Percentiles rank a stretch among this genome's conserved stretches.
Conservation (phyloP, 805 yeast species). For the Jamesozyma piceae region DNA sequence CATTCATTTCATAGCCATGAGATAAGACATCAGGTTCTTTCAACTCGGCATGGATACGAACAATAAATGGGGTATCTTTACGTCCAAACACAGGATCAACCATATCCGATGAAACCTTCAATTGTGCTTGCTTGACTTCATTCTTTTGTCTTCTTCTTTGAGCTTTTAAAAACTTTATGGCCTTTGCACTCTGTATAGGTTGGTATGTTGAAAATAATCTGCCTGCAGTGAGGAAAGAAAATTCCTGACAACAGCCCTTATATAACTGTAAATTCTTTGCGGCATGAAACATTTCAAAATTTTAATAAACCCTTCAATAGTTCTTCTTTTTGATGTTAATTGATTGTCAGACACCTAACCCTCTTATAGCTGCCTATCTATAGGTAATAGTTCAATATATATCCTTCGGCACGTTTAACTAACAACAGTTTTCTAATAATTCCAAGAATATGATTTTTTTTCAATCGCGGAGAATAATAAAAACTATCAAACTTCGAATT, state of each 20-base stretch:
- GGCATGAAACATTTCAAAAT: background rate
- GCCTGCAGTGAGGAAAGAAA: background rate
- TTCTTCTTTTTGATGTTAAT: background rate
- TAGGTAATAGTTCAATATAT: no score
- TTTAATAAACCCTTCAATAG: background rate
- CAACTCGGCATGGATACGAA: conserved; percentile 55
- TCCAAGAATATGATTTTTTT: background rate
- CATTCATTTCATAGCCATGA: conserved; percentile 47
- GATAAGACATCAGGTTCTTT: conserved; percentile 58
- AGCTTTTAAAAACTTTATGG: conserved; percentile 27
- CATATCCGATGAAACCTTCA: conserved; percentile 27
- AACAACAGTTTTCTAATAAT: no score
- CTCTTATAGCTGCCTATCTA: no score
- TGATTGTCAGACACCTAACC: background rate
- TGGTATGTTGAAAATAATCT: conserved; percentile 9
- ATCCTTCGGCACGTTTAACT: no score
- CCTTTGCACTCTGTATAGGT: conserved; percentile 17
- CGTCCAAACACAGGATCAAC: conserved; percentile 85
- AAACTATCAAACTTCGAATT: background rate
- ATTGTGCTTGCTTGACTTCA: conserved; percentile 26
- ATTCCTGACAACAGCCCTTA: background rate
- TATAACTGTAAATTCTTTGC: background rate
- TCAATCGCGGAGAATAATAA: background rate
- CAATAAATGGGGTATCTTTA: conserved; percentile 54
- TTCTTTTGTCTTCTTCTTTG: conserved; percentile 30